A percentile compares a stretch with the other conserved stretches of the same genome.
Evolutionary conservation across 2,329 filamentous ascomycete genomes (phyloP).

Genomic region (Coniella lustricola): DNA sequence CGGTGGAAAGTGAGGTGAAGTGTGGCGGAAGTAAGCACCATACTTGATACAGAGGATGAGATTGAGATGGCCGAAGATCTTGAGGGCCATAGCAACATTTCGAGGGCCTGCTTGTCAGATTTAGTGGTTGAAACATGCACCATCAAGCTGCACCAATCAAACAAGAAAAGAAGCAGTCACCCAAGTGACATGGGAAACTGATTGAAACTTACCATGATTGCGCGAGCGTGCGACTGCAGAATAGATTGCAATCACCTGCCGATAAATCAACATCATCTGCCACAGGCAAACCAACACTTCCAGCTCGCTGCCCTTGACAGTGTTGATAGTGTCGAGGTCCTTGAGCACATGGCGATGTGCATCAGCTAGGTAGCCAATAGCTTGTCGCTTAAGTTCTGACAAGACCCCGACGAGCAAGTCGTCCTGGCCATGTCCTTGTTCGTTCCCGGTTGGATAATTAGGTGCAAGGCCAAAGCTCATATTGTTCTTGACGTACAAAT

Average conservation of each 20-base stretch:
- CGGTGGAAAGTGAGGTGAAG: conserved; percentile 17
- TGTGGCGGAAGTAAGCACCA: conserved; percentile 23
- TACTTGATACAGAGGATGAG: conserved; percentile 25
- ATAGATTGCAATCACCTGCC: conserved; percentile 13
- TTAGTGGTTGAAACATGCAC: background rate
- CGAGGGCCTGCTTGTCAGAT: background rate
- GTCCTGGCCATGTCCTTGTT: too few species aligned
- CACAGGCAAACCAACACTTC: conserved; percentile 12
- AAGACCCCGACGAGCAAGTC: background rate
- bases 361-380: background rate
- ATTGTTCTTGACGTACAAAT: background rate
- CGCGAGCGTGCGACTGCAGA: background rate
- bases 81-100: background rate
- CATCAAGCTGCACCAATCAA: background rate
- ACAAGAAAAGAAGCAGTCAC: background rate
- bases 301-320: background rate
- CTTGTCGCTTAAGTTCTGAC: conserved; percentile 4
- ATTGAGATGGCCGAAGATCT: conserved; percentile 17
- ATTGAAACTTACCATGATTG: background rate
- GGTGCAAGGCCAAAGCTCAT: background rate
- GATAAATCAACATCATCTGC: conserved; percentile 14
- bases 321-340: conserved; percentile 1
- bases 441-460: too few species aligned
- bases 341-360: conserved; percentile 4
- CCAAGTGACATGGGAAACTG: background rate